These are phyloP conservation scores for Leishmania gerbilli DNA, from an alignment of 208 protist species.

Conservation along the genomic window DNA sequence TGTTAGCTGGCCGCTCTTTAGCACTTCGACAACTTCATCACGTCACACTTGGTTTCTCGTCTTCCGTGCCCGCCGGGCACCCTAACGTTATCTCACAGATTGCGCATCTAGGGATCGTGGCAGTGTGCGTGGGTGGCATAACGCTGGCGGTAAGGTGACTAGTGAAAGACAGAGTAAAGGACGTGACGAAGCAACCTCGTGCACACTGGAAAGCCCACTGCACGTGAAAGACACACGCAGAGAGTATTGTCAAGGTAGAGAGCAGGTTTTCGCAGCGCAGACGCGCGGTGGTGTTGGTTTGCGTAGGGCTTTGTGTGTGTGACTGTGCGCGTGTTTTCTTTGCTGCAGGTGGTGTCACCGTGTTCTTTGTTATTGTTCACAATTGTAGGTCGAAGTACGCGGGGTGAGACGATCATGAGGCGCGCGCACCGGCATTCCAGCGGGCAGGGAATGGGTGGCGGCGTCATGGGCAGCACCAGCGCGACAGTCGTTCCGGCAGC, in stretches of 20 bases:
- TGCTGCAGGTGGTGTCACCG: background rate
- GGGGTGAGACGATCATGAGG: background rate
- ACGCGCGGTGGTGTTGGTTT: no score
- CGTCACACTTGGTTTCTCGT: background rate
- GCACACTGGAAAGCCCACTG: background rate
- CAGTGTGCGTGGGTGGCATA: background rate
- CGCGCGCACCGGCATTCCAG: slow-evolving; percentile 1
- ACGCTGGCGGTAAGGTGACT: background rate
- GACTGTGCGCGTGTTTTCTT: background rate
- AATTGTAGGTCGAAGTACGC: no score
- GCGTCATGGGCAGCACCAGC: background rate
- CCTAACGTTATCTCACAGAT: background rate
- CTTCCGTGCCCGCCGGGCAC: background rate
- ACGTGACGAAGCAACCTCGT: background rate
- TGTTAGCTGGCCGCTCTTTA: background rate
- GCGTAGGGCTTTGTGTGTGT: background rate
- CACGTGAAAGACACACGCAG: background rate
- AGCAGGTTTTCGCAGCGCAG: background rate
- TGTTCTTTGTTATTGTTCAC: background rate
- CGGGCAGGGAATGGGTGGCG: background rate
- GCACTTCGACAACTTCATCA: background rate
- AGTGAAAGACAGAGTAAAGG: background rate
- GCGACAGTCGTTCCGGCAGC: background rate
- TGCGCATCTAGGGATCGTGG: background rate
- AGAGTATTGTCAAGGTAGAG: background rate